A percentile compares a stretch with the other conserved stretches of the same genome.
Evolutionary conservation across 225 moss, liverwort and hornwort genomes (phyloP).

Genomic region (Marchantia paleacea): DNA sequence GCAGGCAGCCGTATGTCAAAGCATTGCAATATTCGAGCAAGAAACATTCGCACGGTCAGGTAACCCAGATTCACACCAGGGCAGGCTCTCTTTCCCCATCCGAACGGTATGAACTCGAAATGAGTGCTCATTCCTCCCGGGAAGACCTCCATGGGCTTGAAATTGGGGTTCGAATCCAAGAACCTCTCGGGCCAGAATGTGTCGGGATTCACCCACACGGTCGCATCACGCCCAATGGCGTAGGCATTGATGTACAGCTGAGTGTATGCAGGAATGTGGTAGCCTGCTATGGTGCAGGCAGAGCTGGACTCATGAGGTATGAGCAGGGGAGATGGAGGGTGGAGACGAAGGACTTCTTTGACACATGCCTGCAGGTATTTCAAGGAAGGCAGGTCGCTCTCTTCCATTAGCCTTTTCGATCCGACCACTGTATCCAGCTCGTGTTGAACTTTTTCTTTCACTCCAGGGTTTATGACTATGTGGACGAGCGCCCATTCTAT

Average conservation of each 20-base stretch:
- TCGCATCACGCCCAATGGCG: constrained; percentile 9
- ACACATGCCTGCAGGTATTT: constrained; percentile 15
- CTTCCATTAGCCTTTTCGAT: constrained; percentile 2
- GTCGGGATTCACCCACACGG: constrained; percentile 9
- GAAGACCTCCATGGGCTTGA: not conserved
- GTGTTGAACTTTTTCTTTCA: not conserved
- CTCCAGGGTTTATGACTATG: not conserved
- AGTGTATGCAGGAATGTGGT: constrained; percentile 2
- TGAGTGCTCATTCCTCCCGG: not conserved
- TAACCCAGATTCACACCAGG: constrained; percentile 3
- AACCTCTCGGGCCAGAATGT: constrained; percentile 21
- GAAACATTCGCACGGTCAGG: not conserved
- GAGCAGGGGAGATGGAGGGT: constrained; percentile 13
- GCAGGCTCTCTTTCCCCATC: constrained; percentile 7
- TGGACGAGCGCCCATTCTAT: not conserved
- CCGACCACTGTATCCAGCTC: constrained; percentile 35
- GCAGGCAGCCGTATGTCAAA: not conserved
- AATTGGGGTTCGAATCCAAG: not conserved
- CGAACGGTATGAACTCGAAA: constrained; percentile 5
- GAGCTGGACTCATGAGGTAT: not conserved
- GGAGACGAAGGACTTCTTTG: constrained; percentile 24
- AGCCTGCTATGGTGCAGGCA: constrained; percentile 13
- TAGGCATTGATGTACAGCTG: constrained; percentile 1
- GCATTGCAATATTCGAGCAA: not conserved
- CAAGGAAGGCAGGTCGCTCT: constrained; percentile 19